phyloP scores from a whole-genome alignment of 2,329 filamentous ascomycete species.

The Fusarium sp. region DNA sequence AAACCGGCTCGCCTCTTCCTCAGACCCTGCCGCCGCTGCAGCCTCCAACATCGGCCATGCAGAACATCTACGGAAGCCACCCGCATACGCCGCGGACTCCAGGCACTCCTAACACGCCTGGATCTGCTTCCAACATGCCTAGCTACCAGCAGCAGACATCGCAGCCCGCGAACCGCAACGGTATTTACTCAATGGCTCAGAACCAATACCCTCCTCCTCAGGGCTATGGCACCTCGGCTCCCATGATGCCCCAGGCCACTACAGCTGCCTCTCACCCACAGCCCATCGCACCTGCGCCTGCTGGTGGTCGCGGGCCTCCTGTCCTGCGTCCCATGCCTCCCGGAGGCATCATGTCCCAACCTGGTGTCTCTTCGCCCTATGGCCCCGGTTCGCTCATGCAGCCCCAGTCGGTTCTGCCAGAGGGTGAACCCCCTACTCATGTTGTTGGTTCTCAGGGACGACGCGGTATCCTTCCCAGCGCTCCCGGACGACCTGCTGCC shows the following conservation, averaged over 20 bases:
- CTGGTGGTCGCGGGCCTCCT: constrained; percentile 69
- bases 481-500: constrained; percentile 86
- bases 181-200: constrained; percentile 69
- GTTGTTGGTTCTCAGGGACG: constrained; percentile 96
- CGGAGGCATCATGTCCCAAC: constrained; percentile 73
- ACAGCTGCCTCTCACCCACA: constrained; percentile 79
- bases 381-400: constrained; percentile 71
- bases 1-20: constrained; percentile 63
- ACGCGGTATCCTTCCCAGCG: constrained; percentile 91
- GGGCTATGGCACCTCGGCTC: constrained; percentile 69
- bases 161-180: constrained; percentile 64
- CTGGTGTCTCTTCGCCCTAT: constrained; percentile 72
- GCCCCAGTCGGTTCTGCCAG: constrained; percentile 69
- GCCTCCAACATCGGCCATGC: constrained; percentile 61
- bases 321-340: constrained; percentile 80
- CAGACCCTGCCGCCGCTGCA: constrained; percentile 72
- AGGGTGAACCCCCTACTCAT: constrained; percentile 81
- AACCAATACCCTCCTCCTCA: constrained; percentile 70
- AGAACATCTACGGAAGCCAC: constrained; percentile 69
- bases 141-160: constrained; percentile 69
- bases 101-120: constrained; percentile 74
- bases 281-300: constrained; percentile 81
- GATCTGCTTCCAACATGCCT: constrained; percentile 66
- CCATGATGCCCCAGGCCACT: constrained; percentile 78
- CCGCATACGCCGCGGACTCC: constrained; percentile 75